Conservation (phyloP, 2,329 filamentous ascomycete species). For the Aureobasidium leucospermi region DNA sequence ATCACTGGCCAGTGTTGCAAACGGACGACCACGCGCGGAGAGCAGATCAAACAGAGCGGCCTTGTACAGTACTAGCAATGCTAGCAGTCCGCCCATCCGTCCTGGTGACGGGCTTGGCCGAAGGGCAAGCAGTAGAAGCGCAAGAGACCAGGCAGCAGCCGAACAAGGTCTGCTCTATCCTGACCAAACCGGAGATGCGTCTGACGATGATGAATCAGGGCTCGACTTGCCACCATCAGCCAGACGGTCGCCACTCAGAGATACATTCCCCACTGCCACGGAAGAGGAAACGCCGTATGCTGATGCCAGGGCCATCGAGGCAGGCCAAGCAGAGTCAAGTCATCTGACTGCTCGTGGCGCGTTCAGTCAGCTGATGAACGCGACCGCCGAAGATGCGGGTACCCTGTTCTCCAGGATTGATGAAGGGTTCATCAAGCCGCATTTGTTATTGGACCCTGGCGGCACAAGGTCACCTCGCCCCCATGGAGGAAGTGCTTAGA, state of each 20-base stretch:
- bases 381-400: constrained; percentile 75
- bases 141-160: constrained; percentile 37
- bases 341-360: constrained; percentile 64
- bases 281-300: constrained; percentile 14
- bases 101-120: constrained; percentile 40
- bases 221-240: constrained; percentile 55
- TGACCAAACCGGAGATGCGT: constrained; percentile 32
- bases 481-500: constrained; percentile 7
- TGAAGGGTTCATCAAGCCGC: constrained; percentile 93
- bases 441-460: constrained; percentile 68
- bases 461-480: constrained; percentile 16
- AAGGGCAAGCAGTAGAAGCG: constrained; percentile 44
- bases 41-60: constrained; percentile 43
- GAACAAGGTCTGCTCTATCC: constrained; percentile 50
- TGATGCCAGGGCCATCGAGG: constrained; percentile 16
- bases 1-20: constrained; percentile 42
- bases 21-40: constrained; percentile 21
- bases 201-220: constrained; percentile 47
- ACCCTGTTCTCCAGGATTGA: constrained; percentile 88
- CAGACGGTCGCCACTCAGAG: constrained; percentile 33
- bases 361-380: constrained; percentile 70
- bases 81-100: constrained; percentile 41
- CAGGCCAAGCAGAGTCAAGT: constrained; percentile 14
- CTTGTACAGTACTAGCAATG: constrained; percentile 52
- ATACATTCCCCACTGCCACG: constrained; percentile 18